Evolutionary conservation across 2,329 filamentous ascomycete species (phyloP), one percentile per base, ranked within the genome.

Genomic region (Zopfia rhizophila): DNA sequence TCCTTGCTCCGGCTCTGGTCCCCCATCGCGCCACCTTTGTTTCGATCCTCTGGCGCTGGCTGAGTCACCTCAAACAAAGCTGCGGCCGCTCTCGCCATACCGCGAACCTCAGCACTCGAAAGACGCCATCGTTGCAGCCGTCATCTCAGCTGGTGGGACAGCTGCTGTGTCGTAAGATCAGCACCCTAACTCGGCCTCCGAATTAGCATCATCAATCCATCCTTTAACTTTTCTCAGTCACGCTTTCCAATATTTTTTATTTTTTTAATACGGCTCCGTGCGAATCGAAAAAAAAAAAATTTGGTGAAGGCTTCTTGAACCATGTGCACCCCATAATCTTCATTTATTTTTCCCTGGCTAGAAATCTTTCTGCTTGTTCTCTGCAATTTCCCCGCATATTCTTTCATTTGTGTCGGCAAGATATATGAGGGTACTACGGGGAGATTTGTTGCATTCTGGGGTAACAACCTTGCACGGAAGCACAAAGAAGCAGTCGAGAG

Each of bases 371-470:
- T 56, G 29, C 53, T 51, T 51, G 51, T 39, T 41, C 43, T 48
- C 50, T 40, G 51, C 35, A 57, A 62, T 63, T 53, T 59, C 64
- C 64, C 65, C 65, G 60, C 65, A 65, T 61, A 47, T 32, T 46
- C 37, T 44, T 53, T 55, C 61, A 68, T 69, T 51, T 67, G 61
- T 51, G 38, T 37, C 45, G 32, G 35, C 46, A 44, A 31, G 53
- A 49, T 59, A 41, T 53, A 58, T 57, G 52, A 40, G 40, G 39
- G 44, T 56, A 58, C 54, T 56, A 52, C 65, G 62, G 64, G 63
- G 58, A 65, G 49, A 62, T 68, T 56, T 63, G 61, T 57, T 14
- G 51, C 48, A 51, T 55, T 58, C 63, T 63, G 60, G 66, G 63
- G 63, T 62, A 65, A 56, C 38, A 28, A 50, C 52, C 47, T 55